Evolutionary conservation across 2,329 filamentous ascomycete species (phyloP).

Genomic region (Trichoderma sp.): DNA sequence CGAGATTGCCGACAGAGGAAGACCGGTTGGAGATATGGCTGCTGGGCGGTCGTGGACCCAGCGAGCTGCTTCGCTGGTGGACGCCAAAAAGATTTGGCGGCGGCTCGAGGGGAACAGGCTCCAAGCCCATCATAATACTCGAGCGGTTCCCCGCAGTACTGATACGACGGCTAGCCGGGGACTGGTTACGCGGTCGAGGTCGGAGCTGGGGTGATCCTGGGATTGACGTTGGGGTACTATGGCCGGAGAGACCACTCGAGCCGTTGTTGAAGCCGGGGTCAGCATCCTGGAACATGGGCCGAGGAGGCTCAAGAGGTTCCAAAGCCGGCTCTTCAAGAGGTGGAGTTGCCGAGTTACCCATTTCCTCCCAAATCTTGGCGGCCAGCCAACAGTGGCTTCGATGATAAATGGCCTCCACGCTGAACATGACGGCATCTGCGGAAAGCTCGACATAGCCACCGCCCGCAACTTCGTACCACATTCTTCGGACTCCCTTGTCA

Average conservation of each 20-base stretch:
- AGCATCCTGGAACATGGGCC: conserved; percentile 38
- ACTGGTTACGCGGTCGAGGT: conserved; percentile 44
- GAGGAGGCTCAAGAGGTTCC: conserved; percentile 44
- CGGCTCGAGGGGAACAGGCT: conserved; percentile 45
- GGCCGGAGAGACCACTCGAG: conserved; percentile 26
- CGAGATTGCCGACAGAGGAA: conserved; percentile 42
- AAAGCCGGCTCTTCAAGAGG: conserved; percentile 39
- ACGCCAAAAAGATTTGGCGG: conserved; percentile 34
- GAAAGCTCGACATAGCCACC: conserved; percentile 60
- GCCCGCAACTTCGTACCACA: conserved; percentile 75
- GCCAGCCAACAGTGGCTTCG: conserved; percentile 60
- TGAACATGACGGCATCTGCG: conserved; percentile 61
- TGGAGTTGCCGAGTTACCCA: conserved; percentile 34
- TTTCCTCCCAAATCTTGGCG: conserved; percentile 52
- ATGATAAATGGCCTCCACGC: conserved; percentile 61
- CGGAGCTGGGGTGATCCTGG: conserved; percentile 36
- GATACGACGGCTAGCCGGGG: conserved; percentile 38
- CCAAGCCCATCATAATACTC: conserved; percentile 47
- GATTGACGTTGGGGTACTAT: conserved; percentile 35
- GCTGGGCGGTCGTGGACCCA: conserved; percentile 38
- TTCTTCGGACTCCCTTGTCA: conserved; percentile 62
- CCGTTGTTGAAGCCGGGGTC: conserved; percentile 34
- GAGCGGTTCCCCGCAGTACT: conserved; percentile 40
- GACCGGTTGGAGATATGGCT: conserved; percentile 39
- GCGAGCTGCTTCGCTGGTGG: conserved; percentile 42